Percentiles rank a stretch among this genome's conserved stretches.
Conservation (phyloP, 257 asterid species). For the Sherardia arvensis region DNA sequence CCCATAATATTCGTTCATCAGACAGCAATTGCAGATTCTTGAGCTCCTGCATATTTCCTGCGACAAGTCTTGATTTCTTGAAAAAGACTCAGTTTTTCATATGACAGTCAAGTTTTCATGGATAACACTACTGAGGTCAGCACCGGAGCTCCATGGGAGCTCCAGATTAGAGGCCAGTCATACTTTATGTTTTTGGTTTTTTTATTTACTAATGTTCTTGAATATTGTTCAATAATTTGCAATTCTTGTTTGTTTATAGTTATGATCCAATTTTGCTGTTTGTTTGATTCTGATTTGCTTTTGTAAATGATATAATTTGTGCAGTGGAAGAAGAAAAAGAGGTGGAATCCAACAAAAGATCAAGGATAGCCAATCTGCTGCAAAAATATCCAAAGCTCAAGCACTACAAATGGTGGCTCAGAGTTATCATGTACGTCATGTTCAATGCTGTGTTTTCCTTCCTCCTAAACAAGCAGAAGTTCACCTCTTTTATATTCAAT, state of each 20-base stretch:
- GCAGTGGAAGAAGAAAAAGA: constrained; percentile 10
- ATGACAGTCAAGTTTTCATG: constrained; percentile 8
- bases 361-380: background rate
- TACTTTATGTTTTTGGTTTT: background rate
- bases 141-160: constrained; percentile 8
- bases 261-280: background rate
- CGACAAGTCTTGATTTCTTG: too few species aligned
- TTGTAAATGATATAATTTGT: background rate
- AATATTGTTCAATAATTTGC: too few species aligned
- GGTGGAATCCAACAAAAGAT: background rate
- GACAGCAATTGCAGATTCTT: background rate
- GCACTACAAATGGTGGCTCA: constrained; percentile 19
- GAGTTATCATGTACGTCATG: constrained; percentile 14
- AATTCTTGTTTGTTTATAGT: background rate
- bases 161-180: constrained; percentile 19
- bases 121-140: constrained; percentile 9
- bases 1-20: background rate
- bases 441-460: constrained; percentile 29
- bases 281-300: background rate
- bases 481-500: constrained; percentile 28
- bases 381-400: constrained; percentile 3
- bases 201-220: too few species aligned
- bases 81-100: background rate
- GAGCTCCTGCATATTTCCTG: too few species aligned
- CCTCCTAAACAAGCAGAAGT: constrained; percentile 28